A percentile compares a stretch with the other conserved stretches of the same genome.
phyloP scores from a whole-genome alignment of 129 eudicot species.

The Flaveria trinervia region DNA sequence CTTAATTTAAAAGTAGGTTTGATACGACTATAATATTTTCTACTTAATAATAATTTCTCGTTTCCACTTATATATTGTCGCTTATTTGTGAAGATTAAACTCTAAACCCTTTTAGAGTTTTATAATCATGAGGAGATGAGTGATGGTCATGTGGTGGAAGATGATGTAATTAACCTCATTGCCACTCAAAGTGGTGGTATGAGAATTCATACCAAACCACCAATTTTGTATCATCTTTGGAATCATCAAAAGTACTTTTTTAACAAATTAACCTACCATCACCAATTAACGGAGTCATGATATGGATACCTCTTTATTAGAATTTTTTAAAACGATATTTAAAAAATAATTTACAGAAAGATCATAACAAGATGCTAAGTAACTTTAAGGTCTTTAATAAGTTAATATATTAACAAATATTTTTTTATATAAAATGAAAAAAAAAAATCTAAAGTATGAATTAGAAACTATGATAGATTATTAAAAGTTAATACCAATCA shows the following conservation, averaged over 20 bases:
- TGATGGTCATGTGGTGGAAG: constrained; percentile 17
- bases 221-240: constrained; percentile 22
- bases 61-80: background rate
- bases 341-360: no score
- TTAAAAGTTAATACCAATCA: no score
- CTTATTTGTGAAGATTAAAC: constrained; percentile 16
- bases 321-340: no score
- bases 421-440: no score
- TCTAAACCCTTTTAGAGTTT: background rate
- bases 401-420: no score
- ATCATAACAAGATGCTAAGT: no score
- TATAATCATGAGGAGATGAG: constrained; percentile 31
- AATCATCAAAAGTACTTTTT: constrained; percentile 17
- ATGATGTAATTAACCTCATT: constrained; percentile 2
- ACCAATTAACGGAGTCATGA: background rate
- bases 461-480: no score
- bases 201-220: constrained; percentile 27
- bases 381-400: no score
- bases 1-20: no score
- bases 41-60: background rate
- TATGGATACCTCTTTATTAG: background rate
- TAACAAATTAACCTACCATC: background rate
- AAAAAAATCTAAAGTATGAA: no score
- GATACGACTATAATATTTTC: no score
- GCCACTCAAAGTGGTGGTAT: constrained; percentile 22